A percentile compares a stretch with the other conserved stretches of the same genome.
phyloP scores from a whole-genome alignment of 2,329 filamentous ascomycete genomes.

The Cladorrhinum sp. region DNA sequence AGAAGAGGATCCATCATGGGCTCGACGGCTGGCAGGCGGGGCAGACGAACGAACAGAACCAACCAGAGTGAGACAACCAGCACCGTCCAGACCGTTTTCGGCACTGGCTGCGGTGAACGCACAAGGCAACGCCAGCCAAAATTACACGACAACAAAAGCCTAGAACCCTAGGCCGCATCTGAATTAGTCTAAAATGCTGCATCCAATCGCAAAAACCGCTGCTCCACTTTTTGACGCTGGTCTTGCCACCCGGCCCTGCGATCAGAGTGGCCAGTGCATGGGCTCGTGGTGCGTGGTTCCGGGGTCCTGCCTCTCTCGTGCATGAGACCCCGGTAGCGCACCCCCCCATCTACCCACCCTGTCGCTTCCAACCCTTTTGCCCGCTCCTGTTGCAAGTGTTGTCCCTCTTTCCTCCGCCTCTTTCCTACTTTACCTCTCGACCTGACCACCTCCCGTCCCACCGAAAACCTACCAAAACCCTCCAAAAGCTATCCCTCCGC shows the following conservation, averaged over 20 bases:
- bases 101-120: constrained; percentile 25
- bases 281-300: constrained; percentile 19
- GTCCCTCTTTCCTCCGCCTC: constrained; percentile 28
- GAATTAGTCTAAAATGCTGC: constrained; percentile 8
- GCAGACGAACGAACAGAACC: constrained; percentile 10
- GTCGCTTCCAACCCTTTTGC: constrained; percentile 27
- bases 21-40: constrained; percentile 9
- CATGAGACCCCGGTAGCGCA: constrained; percentile 24
- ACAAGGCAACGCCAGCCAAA: constrained; percentile 26
- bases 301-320: constrained; percentile 29
- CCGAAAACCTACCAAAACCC: constrained; percentile 10
- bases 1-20: neutral
- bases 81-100: constrained; percentile 25
- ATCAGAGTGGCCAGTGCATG: constrained; percentile 27
- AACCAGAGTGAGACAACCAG: constrained; percentile 15
- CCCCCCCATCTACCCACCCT: constrained; percentile 21
- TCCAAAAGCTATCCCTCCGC: constrained; percentile 21
- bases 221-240: constrained; percentile 22
- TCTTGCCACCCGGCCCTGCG: constrained; percentile 27
- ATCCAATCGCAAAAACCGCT: constrained; percentile 19
- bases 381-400: constrained; percentile 25
- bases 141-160: constrained; percentile 27
- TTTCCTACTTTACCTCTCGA: constrained; percentile 29
- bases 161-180: constrained; percentile 16
- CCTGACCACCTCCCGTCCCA: constrained; percentile 24